phyloP scores from a whole-genome alignment of 1,284 basidiomycete genomes.

The Ceratobasidium sp. region DNA sequence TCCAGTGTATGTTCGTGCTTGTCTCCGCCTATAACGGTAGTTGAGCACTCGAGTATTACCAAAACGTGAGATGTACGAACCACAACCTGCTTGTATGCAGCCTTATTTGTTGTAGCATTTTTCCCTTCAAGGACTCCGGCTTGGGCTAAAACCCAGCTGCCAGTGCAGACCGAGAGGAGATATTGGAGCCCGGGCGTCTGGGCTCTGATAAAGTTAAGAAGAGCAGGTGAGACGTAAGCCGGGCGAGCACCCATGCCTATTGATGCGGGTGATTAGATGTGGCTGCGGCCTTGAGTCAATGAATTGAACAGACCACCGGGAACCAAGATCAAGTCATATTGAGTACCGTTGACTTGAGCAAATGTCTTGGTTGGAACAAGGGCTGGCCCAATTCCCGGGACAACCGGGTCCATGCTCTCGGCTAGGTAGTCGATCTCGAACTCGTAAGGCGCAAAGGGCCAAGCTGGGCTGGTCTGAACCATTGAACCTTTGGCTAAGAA shows the following conservation, averaged over 20 bases:
- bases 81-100: conserved; percentile 20
- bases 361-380: conserved; percentile 15
- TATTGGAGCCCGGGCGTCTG: conserved; percentile 42
- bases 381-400: conserved; percentile 6
- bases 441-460: conserved; percentile 33
- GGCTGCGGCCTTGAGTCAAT: neutral
- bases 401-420: conserved; percentile 22
- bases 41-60: neutral
- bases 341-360: conserved; percentile 26
- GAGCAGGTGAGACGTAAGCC: neutral
- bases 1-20: conserved; percentile 52
- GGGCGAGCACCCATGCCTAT: conserved; percentile 24
- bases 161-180: conserved; percentile 47
- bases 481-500: conserved; percentile 33
- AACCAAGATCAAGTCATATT: conserved; percentile 38
- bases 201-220: conserved; percentile 28
- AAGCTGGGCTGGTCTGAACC: conserved; percentile 12
- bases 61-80: conserved; percentile 4
- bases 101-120: conserved; percentile 48
- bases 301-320: conserved; percentile 26
- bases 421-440: conserved; percentile 32
- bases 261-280: neutral
- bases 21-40: conserved; percentile 3
- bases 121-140: conserved; percentile 47
- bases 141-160: conserved; percentile 44